Base-by-base conservation (phyloP, 768 basidiomycete genomes). In the Lactifluus hygrophoroides region DNA sequence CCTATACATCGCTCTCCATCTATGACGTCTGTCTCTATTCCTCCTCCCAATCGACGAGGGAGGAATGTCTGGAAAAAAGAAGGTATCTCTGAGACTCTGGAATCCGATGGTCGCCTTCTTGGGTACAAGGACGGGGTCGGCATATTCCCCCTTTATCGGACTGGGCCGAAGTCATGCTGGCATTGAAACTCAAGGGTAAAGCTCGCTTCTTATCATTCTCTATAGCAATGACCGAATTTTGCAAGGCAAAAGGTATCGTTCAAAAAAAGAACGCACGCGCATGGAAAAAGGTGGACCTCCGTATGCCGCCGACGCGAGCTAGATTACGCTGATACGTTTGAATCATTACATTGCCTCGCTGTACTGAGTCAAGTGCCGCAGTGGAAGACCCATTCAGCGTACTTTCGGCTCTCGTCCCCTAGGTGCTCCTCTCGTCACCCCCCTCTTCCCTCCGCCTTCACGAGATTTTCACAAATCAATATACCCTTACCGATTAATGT, bases 331-430 rank as follows among this genome's bases (percentile, higher is more conserved):
- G 81, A 88, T 88, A 66, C 42, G 82, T 72, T 30, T 19, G n/a
- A 16, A 44, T 19, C 13, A 38, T 40, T 37, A 40, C 52, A 32
- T 34, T 59, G 43, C 56, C 59, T 28, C 62, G 37, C 50, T 52
- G 54, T 23, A 35, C 25, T 64, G 42, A 54, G 44, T 51, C 30
- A 16, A 8, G 16, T 30, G 34, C 23, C 43, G n/a, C 51, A 89
- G 86, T 89, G 79, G 88, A 90, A 68, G 86, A 90, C 60, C 86
- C 88, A 0, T 89, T 89, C 68, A 78, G 84, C 10, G 70, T 86
- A 0, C 76, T 90, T 2, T 84, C 80, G 17, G 73, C 74, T 34
- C 75, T 89, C n/a, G n/a, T 10, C 74, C 76, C 0, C 75, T 66
- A 5, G 69, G 76, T n/a, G 75, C 78, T 25, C 86, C 86, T 3